Evolutionary conservation across 495 filamentous ascomycete genomes (phyloP).

Genomic region (Aspergillus sclerotioniger): DNA sequence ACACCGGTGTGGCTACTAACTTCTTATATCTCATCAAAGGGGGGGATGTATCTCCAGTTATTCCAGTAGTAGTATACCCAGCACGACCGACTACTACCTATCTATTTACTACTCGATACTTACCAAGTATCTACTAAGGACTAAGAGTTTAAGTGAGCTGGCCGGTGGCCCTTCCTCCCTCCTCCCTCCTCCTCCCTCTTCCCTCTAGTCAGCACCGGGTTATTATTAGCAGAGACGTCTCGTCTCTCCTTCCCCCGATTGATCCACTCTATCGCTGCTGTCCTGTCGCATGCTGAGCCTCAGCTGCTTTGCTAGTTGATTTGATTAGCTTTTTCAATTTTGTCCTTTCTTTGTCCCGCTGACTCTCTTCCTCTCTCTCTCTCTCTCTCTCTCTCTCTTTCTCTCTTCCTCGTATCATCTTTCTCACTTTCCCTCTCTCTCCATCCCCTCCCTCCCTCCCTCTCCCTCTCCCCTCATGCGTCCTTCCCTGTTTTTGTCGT

Average conservation of each 20-base stretch:
- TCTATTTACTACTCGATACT: neutral
- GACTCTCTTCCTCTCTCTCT: neutral
- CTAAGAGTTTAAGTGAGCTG: too few species aligned
- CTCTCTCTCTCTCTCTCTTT: conserved; percentile 1
- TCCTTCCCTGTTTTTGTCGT: neutral
- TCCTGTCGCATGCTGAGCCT: conserved; percentile 9
- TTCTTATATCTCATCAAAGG: too few species aligned
- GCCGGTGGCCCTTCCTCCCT: too few species aligned
- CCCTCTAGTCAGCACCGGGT: neutral
- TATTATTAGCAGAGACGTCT: conserved; percentile 10
- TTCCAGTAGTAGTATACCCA: too few species aligned
- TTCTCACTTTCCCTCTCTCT: neutral
- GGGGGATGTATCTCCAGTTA: too few species aligned
- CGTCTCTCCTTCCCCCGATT: conserved; percentile 1
- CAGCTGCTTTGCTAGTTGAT: neutral
- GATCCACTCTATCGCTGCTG: conserved; percentile 8
- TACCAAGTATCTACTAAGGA: too few species aligned
- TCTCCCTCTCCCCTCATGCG: neutral
- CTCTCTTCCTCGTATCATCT: conserved; percentile 1
- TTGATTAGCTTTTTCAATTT: neutral
- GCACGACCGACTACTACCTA: too few species aligned
- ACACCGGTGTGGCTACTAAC: too few species aligned
- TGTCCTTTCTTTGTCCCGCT: neutral
- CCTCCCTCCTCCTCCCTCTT: neutral
- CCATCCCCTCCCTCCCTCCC: neutral